These are phyloP conservation scores for Diplodia mutila DNA, from an alignment of 2,329 filamentous ascomycete genomes.

Conservation along the genomic window DNA sequence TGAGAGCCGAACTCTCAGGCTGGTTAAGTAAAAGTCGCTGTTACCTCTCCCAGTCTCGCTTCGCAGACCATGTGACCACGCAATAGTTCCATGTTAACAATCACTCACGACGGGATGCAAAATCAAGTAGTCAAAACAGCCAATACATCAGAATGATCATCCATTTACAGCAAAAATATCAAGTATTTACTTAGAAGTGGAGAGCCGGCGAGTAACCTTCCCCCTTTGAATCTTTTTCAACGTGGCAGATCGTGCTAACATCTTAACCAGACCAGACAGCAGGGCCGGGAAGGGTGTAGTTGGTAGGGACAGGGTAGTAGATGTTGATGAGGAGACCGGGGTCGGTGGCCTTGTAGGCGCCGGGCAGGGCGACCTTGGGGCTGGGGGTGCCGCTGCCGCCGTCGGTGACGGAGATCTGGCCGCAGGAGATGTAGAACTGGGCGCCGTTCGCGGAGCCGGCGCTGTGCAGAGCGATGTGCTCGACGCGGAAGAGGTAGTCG, in stretches of 20 bases:
- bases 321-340: constrained; percentile 41
- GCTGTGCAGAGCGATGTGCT: constrained; percentile 54
- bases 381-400: constrained; percentile 42
- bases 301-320: constrained; percentile 32
- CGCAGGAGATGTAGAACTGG: constrained; percentile 53
- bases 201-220: background rate
- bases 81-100: background rate
- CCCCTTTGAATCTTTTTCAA: background rate
- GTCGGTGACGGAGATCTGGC: constrained; percentile 49
- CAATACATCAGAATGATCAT: background rate
- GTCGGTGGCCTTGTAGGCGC: constrained; percentile 42
- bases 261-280: constrained; percentile 37
- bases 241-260: background rate
- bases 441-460: constrained; percentile 40
- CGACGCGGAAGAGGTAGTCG: constrained; percentile 51
- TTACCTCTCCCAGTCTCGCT: too few relatives aligned
- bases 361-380: constrained; percentile 49
- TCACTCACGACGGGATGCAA: background rate
- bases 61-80: too few relatives aligned
- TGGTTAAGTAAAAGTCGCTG: too few relatives aligned
- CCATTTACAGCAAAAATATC: background rate
- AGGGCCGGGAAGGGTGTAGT: constrained; percentile 38
- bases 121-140: background rate
- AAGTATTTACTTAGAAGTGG: constrained; percentile 2
- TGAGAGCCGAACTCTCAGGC: background rate